phyloP scores from a whole-genome alignment of 1,139 yeast species.

The Pichia sp. region DNA sequence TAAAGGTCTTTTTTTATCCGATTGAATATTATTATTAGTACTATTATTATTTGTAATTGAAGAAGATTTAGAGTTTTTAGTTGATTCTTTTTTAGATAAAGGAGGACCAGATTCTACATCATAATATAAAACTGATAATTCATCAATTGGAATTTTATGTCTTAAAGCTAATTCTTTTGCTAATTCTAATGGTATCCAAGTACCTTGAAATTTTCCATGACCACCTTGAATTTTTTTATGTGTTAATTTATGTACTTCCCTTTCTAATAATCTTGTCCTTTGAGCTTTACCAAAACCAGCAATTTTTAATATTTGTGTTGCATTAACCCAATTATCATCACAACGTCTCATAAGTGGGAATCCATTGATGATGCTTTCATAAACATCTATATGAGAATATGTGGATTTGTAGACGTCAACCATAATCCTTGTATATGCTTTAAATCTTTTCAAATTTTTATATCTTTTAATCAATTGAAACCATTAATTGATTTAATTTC shows the following conservation, averaged over 20 bases:
- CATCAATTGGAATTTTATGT: constrained; percentile 39
- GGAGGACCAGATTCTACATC: constrained; percentile 27
- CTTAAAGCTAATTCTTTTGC: constrained; percentile 44
- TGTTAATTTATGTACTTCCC: constrained; percentile 49
- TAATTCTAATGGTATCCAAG: constrained; percentile 48
- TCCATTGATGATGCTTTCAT: constrained; percentile 27
- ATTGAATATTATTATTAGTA: no score
- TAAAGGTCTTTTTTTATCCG: not conserved
- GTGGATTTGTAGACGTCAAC: constrained; percentile 24
- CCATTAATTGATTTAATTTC: no score
- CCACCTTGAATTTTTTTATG: constrained; percentile 64
- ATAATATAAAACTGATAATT: constrained; percentile 34
- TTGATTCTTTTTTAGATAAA: constrained; percentile 18
- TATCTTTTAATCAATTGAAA: no score
- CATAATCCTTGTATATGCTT: not conserved
- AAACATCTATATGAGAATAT: constrained; percentile 30
- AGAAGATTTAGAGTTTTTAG: not conserved
- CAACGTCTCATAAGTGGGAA: constrained; percentile 32
- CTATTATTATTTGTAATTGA: no score
- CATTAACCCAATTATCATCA: constrained; percentile 35
- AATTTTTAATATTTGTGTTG: constrained; percentile 53
- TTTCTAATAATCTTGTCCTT: constrained; percentile 51
- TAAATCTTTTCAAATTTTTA: no score
- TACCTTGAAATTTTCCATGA: constrained; percentile 58
- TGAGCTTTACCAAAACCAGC: constrained; percentile 58